Conservation (phyloP, 768 basidiomycete species). For the Flagelloscypha sp. region DNA sequence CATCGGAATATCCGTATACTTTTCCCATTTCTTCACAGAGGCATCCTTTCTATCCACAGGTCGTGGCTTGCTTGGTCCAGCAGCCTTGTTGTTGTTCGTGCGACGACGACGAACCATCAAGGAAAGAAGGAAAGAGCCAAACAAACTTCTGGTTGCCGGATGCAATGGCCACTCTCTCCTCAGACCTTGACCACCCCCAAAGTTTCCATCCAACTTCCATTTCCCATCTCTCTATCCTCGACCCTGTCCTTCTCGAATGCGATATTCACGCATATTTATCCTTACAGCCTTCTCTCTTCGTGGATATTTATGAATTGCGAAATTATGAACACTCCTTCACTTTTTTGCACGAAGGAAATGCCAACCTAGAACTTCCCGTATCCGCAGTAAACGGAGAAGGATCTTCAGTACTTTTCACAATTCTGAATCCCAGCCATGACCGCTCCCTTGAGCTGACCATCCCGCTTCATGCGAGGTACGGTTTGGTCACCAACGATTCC, state of each 20-base stretch:
- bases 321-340: constrained; percentile 28
- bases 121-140: constrained; percentile 2
- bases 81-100: constrained; percentile 26
- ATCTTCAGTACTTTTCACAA: constrained; percentile 19
- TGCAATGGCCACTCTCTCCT: constrained; percentile 19
- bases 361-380: constrained; percentile 40
- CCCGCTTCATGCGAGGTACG: constrained; percentile 42
- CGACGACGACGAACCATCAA: constrained; percentile 41
- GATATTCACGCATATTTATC: constrained; percentile 29
- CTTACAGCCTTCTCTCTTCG: constrained; percentile 35
- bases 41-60: constrained; percentile 42
- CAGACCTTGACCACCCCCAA: constrained; percentile 21
- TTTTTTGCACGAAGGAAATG: constrained; percentile 32
- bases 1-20: constrained; percentile 55
- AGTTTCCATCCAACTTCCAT: constrained; percentile 33
- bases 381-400: constrained; percentile 23
- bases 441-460: constrained; percentile 24
- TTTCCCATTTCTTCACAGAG: constrained; percentile 61
- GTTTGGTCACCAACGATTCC: constrained; percentile 22
- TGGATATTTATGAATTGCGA: constrained; percentile 41
- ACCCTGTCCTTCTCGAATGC: constrained; percentile 19
- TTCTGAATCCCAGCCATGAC: constrained; percentile 7
- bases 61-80: constrained; percentile 31
- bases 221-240: constrained; percentile 19
- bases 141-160: too few species aligned